phyloP scores from a whole-genome alignment of 345 rosid species.

The Euphorbia tirucalli region DNA sequence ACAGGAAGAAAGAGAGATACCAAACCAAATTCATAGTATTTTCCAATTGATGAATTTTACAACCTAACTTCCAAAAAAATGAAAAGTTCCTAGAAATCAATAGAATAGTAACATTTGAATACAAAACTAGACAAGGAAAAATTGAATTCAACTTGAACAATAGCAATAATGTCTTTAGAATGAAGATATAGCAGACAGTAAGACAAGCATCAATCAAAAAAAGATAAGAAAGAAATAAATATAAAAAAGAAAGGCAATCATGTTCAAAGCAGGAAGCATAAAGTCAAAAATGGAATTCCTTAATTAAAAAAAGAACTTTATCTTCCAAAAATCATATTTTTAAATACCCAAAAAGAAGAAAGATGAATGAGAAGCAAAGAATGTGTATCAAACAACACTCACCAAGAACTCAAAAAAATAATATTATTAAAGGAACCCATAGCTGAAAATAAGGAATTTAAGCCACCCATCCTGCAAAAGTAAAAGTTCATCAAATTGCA shows the following conservation, averaged over 20 bases:
- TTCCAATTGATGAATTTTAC: constrained; percentile 23
- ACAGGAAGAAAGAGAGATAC: constrained; percentile 36
- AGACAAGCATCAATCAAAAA: neutral
- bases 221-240: neutral
- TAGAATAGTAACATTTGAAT: neutral
- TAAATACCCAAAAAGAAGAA: constrained; percentile 10
- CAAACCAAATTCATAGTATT: constrained; percentile 45
- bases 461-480: constrained; percentile 14
- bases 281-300: neutral
- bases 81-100: neutral
- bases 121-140: neutral
- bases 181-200: neutral
- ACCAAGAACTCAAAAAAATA: constrained; percentile 29
- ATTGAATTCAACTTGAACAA: neutral
- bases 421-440: constrained; percentile 13
- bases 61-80: constrained; percentile 30
- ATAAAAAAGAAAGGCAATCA: neutral
- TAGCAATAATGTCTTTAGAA: neutral
- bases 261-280: neutral
- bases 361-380: constrained; percentile 16
- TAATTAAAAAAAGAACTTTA: neutral
- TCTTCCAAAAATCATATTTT: neutral
- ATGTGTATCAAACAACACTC: constrained; percentile 29
- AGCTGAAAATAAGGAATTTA: constrained; percentile 23
- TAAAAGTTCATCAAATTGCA: neutral